Conservation (phyloP, 306 rosid species). For the Castanea mollissima region DNA sequence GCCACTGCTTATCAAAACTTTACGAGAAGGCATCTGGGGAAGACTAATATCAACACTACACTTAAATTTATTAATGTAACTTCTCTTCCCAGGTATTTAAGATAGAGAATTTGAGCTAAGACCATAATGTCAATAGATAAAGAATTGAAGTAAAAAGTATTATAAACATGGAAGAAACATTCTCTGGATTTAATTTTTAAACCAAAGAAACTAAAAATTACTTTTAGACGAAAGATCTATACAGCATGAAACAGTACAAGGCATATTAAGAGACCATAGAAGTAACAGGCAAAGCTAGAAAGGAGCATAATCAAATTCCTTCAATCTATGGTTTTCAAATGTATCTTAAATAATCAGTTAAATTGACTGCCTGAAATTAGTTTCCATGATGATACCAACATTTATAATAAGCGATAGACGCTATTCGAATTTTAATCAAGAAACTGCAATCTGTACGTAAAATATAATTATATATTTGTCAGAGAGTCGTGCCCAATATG, state of each 20-base stretch:
- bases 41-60: neutral
- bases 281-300: neutral
- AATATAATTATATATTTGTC: neutral
- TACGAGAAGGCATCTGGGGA: neutral
- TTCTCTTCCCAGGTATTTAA: neutral
- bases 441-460: neutral
- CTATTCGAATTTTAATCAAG: neutral
- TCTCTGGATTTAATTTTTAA: neutral
- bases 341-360: neutral
- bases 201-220: neutral
- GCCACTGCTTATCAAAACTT: neutral
- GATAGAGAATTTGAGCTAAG: no score
- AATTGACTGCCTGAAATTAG: neutral
- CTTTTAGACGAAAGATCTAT: neutral
- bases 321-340: neutral
- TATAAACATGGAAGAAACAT: neutral
- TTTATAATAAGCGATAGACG: neutral
- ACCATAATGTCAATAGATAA: no score
- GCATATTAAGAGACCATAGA: neutral
- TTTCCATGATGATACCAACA: neutral
- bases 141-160: no score
- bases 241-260: neutral
- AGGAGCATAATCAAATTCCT: conserved; percentile 7
- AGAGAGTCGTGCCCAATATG: neutral
- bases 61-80: neutral